Percentiles rank a stretch among this genome's conserved stretches.
phyloP scores from a whole-genome alignment of 2,329 filamentous ascomycete genomes.

The Furcasterigmium furcatum region DNA sequence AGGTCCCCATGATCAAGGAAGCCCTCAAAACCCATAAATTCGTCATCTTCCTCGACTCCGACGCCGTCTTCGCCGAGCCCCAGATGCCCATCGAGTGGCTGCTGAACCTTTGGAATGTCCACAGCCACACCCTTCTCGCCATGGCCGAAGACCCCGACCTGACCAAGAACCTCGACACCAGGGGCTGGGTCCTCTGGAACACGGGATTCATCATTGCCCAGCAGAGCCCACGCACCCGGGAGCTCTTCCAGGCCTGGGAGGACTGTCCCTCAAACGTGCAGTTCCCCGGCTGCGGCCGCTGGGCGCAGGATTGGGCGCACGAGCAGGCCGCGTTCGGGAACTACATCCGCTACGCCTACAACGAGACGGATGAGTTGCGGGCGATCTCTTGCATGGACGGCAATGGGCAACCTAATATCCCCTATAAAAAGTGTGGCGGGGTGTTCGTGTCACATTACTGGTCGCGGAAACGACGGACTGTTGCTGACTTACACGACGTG shows the following conservation, averaged over 20 bases:
- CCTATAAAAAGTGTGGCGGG: conserved; percentile 16
- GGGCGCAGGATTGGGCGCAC: conserved; percentile 20
- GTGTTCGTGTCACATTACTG: conserved; percentile 12
- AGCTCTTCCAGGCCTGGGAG: conserved; percentile 9
- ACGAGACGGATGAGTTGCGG: conserved; percentile 12
- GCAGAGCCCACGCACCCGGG: conserved; percentile 11
- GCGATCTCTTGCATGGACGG: conserved; percentile 18
- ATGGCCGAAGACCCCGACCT: conserved; percentile 40
- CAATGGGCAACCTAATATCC: conserved; percentile 17
- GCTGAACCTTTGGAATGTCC: conserved; percentile 41
- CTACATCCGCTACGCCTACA: conserved; percentile 21
- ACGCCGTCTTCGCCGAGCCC: conserved; percentile 36
- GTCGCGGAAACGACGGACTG: background rate
- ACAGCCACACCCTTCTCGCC: conserved; percentile 33
- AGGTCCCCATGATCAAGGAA: conserved; percentile 32
- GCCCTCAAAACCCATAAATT: conserved; percentile 34
- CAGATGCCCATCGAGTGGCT: conserved; percentile 45
- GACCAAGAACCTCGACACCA: conserved; percentile 29
- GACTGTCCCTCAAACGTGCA: conserved; percentile 12
- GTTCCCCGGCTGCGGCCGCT: conserved; percentile 14
- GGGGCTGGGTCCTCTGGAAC: conserved; percentile 29
- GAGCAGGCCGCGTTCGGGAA: conserved; percentile 22
- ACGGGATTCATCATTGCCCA: conserved; percentile 41
- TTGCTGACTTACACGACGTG: background rate
- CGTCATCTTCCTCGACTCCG: conserved; percentile 41